Base-by-base conservation (phyloP, 1,284 basidiomycete species). In the Xanthoconium separans region DNA sequence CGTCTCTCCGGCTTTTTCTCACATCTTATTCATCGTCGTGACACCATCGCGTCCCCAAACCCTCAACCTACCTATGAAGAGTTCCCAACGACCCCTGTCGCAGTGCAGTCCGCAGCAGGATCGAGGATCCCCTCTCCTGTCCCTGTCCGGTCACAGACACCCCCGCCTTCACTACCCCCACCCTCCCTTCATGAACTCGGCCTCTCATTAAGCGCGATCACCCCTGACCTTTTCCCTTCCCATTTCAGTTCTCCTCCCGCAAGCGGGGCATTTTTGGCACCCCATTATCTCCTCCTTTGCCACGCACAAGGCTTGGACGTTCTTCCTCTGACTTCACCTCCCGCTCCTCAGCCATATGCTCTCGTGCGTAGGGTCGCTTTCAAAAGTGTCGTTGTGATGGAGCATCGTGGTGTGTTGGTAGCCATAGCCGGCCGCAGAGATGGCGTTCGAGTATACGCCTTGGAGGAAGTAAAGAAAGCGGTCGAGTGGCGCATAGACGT, bases 371-470 rank as follows among this genome's bases (percentile, higher is more conserved):
- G 89, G 50, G 88, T 91, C 42, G 78, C 80, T 41, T 92, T 92
- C 72, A 91, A 91, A 66, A 84, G 81, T 54, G 84, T 92, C n/a
- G 87, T 92, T 1, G 84, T 92, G 16, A 92, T 92, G 89, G 90
- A 92, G 62, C 88, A 92, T 62, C 83, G 90, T 33, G 89, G 89
- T 10, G 89, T 92, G 2, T 73, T 92, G 20, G 89, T 92, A 13
- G 89, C 90, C 16, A 91, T 92, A 58, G 90, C 90, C 13, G 89
- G 89, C 15, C 75, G 89, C 56, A 75, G 89, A 61, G 89, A 92
- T 60, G 89, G 90, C 3, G 89, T 92, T 39, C 79, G 89, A 40
- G 90, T 92, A 24, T 92, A 92, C 68, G 89, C 90, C 13, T 73
- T 92, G 18, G 89, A 92, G 57, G 89, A 92, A 63, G 81, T 92